Evolutionary conservation across 257 asterid genomes (phyloP).

Genomic region (Apocynum venetum): DNA sequence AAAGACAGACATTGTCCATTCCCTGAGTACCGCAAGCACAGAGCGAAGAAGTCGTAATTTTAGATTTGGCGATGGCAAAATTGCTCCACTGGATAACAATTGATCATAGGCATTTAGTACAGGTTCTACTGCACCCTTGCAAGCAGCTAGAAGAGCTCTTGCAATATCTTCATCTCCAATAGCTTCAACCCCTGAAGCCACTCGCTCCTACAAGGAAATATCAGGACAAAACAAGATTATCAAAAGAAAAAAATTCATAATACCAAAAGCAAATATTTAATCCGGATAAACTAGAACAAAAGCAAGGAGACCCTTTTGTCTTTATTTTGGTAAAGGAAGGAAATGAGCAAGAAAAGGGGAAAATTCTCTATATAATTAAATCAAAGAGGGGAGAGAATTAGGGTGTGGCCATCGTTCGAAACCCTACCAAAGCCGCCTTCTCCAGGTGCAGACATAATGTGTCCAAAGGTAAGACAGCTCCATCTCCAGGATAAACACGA

Average conservation of each 20-base stretch:
- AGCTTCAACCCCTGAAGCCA: conserved; percentile 60
- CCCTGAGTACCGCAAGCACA: conserved; percentile 74
- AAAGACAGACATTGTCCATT: conserved; percentile 74
- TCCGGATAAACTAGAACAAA: background rate
- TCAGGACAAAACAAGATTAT: background rate
- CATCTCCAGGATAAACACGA: conserved; percentile 80
- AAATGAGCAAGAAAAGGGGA: background rate
- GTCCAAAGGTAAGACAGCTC: conserved; percentile 77
- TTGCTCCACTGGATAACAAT: conserved; percentile 68
- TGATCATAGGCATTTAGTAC: conserved; percentile 80
- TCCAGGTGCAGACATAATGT: conserved; percentile 88
- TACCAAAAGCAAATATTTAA: background rate
- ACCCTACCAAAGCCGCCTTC: conserved; percentile 67
- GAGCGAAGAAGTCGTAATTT: conserved; percentile 82
- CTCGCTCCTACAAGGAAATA: conserved; percentile 58
- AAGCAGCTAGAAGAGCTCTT: conserved; percentile 83
- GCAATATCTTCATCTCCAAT: conserved; percentile 92
- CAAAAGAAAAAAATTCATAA: background rate
- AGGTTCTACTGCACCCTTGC: conserved; percentile 84
- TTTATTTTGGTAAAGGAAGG: background rate
- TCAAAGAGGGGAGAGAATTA: background rate
- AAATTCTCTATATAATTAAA: background rate
- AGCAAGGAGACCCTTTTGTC: background rate
- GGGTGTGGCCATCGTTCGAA: background rate
- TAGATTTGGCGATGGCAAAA: conserved; percentile 62